phyloP scores from a whole-genome alignment of 164 flowering plant species.

The Dillenia turbinata region DNA sequence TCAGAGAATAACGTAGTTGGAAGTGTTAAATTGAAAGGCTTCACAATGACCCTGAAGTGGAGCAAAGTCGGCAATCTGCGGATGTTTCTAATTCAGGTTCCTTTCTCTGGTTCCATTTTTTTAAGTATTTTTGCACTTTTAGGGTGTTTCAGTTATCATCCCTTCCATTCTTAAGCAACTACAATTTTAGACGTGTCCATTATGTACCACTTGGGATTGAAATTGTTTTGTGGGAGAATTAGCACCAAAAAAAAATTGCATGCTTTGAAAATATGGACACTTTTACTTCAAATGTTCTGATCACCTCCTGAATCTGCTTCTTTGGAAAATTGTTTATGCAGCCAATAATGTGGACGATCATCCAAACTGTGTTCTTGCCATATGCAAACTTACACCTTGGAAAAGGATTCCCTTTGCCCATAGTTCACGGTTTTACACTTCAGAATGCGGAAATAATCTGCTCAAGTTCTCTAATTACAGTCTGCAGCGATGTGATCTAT shows the following conservation, averaged over 20 bases:
- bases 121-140: no score
- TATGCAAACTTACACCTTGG: constrained; percentile 56
- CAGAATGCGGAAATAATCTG: constrained; percentile 45
- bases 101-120: no score
- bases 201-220: no score
- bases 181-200: no score
- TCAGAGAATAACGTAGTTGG: constrained; percentile 61
- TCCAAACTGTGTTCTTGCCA: constrained; percentile 67
- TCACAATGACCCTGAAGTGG: constrained; percentile 72
- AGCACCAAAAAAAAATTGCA: no score
- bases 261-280: no score
- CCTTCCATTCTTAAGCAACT: no score
- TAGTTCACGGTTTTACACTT: constrained; percentile 67
- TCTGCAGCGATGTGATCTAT: constrained; percentile 58
- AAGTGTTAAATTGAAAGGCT: constrained; percentile 51
- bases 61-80: constrained; percentile 78
- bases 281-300: no score
- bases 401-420: constrained; percentile 78
- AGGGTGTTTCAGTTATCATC: no score
- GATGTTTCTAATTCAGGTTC: constrained; percentile 73
- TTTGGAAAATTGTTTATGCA: constrained; percentile 26
- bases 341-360: constrained; percentile 64
- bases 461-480: constrained; percentile 37
- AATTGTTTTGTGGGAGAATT: no score
- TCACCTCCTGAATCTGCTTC: no score